Evolutionary conservation across 1,284 basidiomycete genomes (phyloP).

Genomic region (Termitomyces sp.): DNA sequence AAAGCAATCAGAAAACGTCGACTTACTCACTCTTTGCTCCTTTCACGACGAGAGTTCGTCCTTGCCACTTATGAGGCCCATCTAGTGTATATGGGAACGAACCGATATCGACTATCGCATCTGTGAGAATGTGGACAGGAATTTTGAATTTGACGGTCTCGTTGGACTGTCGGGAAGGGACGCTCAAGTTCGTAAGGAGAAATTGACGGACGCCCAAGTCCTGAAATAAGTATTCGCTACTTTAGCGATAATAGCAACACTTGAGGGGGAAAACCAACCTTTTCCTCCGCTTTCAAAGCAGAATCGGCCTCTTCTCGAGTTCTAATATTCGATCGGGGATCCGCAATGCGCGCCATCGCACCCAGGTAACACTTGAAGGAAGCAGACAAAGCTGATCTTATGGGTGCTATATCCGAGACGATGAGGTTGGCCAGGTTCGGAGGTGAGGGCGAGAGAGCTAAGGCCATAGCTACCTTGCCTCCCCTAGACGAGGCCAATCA

Average conservation of each 20-base stretch:
- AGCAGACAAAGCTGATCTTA: conserved; percentile 52
- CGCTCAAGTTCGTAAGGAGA: conserved; percentile 74
- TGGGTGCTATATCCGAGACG: conserved; percentile 79
- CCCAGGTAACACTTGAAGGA: conserved; percentile 65
- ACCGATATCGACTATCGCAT: conserved; percentile 63
- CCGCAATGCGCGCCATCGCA: conserved; percentile 66
- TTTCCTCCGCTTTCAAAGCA: conserved; percentile 56
- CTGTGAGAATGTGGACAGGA: conserved; percentile 61
- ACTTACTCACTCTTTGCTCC: conserved; percentile 69
- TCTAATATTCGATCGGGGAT: conserved; percentile 35
- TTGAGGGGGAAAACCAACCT: conserved; percentile 29
- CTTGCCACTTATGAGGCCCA: conserved; percentile 49
- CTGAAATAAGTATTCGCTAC: conserved; percentile 30
- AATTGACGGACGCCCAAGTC: conserved; percentile 70
- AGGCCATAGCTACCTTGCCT: conserved; percentile 21
- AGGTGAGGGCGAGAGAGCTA: conserved; percentile 14
- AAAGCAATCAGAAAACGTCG: background rate
- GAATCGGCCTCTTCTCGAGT: conserved; percentile 63
- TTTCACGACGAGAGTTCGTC: conserved; percentile 72
- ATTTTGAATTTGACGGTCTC: conserved; percentile 56
- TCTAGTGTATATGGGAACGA: conserved; percentile 68
- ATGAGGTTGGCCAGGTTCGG: conserved; percentile 58
- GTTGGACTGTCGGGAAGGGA: conserved; percentile 25
- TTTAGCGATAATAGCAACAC: background rate
- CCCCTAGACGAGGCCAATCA: conserved; percentile 11